Percentiles rank a stretch among this genome's conserved stretches.
Evolutionary conservation across 2,329 filamentous ascomycete genomes (phyloP).

Genomic region (Trichoderma simmonsii): DNA sequence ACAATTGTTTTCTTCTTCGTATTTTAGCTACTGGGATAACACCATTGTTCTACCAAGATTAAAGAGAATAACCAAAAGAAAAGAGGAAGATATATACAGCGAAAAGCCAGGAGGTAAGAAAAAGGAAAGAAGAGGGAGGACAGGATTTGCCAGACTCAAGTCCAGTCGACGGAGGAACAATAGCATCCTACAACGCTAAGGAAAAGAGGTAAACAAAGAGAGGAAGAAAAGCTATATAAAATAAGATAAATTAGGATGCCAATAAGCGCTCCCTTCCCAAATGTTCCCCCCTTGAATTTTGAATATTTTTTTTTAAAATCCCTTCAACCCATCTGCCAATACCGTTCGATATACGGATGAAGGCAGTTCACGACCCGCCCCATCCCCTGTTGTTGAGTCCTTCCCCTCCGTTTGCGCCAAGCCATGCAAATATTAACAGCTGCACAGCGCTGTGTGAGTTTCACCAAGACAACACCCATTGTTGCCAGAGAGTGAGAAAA

Average conservation of each 20-base stretch:
- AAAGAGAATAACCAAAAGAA: not conserved
- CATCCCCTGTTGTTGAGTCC: conserved; percentile 14
- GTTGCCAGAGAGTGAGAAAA: not conserved
- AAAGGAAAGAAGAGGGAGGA: not conserved
- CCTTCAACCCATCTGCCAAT: not conserved
- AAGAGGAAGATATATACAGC: conserved; percentile 5
- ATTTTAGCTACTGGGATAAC: not conserved
- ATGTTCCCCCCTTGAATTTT: not conserved
- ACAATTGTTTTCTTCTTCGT: not conserved
- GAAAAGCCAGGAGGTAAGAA: not conserved
- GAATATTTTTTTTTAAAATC: not conserved
- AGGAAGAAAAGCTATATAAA: not conserved
- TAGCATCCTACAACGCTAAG: not conserved
- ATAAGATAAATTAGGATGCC: not conserved
- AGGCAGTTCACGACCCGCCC: not conserved
- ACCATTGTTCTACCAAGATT: conserved; percentile 9
- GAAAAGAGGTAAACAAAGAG: not conserved
- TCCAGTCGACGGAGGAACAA: not conserved
- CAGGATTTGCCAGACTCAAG: not conserved
- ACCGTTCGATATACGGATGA: not conserved
- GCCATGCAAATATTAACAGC: conserved; percentile 27
- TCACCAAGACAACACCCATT: conserved; percentile 3
- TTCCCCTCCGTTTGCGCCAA: conserved; percentile 29
- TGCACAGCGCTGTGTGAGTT: not conserved
- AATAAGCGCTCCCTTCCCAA: not conserved